These are phyloP conservation scores for Aspergillus sp. DNA, from an alignment of 2,329 filamentous ascomycete species.

Conservation along the genomic window DNA sequence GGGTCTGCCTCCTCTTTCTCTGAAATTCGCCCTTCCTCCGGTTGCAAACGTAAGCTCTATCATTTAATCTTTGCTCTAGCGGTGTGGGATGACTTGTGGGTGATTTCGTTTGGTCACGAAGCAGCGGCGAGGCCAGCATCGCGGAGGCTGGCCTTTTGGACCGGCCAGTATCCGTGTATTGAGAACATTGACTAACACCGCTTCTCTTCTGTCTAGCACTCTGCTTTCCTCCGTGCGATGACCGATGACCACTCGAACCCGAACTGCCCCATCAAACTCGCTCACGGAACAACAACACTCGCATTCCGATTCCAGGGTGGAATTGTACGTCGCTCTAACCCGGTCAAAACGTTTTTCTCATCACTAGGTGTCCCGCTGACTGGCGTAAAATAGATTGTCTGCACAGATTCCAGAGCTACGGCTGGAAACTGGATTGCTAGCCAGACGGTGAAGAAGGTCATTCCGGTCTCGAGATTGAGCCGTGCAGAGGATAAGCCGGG, in stretches of 20 bases:
- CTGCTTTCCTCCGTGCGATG: constrained; percentile 91
- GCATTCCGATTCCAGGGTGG: constrained; percentile 98
- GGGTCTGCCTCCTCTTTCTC: constrained; percentile 71
- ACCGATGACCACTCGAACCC: constrained; percentile 98
- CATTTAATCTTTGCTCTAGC: not conserved
- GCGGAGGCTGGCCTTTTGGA: not conserved
- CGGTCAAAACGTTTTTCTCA: not conserved
- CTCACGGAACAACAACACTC: constrained; percentile 96
- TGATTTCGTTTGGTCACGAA: not conserved
- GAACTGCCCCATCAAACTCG: constrained; percentile 97
- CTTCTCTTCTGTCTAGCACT: constrained; percentile 58
- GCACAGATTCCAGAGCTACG: constrained; percentile 94
- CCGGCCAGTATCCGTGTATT: not conserved
- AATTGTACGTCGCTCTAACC: constrained; percentile 54
- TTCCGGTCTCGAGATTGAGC: constrained; percentile 51
- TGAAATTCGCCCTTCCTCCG: constrained; percentile 94
- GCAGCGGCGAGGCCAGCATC: not conserved
- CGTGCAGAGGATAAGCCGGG: constrained; percentile 38
- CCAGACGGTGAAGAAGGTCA: constrained; percentile 99
- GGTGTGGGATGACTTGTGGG: not conserved
- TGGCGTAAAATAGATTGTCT: constrained; percentile 64
- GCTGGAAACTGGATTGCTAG: constrained; percentile 99
- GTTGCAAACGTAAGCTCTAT: constrained; percentile 73
- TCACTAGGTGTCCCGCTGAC: not conserved
- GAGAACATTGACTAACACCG: constrained; percentile 16